phyloP scores from a whole-genome alignment of 208 protist species.

The Leishmania martiniquensis region DNA sequence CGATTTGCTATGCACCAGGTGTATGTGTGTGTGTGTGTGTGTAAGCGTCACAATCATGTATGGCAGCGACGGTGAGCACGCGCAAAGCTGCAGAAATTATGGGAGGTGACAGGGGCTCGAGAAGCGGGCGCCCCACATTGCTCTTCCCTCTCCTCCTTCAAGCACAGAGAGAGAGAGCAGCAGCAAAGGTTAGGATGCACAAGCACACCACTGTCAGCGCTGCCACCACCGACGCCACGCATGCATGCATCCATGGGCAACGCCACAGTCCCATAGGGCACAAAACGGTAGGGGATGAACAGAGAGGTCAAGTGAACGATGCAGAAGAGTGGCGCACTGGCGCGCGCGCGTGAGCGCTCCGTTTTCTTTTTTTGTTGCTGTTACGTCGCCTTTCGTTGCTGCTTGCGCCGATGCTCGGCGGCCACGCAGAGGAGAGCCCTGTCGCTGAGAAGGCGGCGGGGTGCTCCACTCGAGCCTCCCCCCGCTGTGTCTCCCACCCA shows the following conservation, averaged over 20 bases:
- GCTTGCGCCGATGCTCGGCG: too few relatives aligned
- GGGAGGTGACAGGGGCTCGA: background rate
- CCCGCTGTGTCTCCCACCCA: too few relatives aligned
- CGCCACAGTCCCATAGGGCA: background rate
- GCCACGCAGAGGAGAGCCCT: too few relatives aligned
- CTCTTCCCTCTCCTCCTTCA: background rate
- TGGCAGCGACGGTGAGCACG: background rate
- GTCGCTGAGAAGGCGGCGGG: too few relatives aligned
- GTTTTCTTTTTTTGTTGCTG: background rate
- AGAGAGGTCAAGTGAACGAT: background rate
- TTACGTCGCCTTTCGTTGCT: background rate
- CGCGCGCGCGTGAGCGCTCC: background rate
- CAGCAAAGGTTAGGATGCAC: background rate
- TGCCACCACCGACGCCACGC: background rate
- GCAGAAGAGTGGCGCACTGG: background rate
- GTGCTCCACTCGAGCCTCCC: too few relatives aligned
- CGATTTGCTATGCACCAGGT: background rate
- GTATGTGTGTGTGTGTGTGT: background rate
- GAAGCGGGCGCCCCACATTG: background rate
- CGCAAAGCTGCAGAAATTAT: background rate
- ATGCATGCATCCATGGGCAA: background rate
- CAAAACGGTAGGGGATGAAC: background rate
- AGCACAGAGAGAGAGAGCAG: too few relatives aligned
- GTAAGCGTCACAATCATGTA: too few relatives aligned
- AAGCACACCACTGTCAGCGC: background rate